These are phyloP conservation scores for Naganishia friedmannii DNA, from an alignment of 768 basidiomycete genomes.

Conservation along the genomic window DNA sequence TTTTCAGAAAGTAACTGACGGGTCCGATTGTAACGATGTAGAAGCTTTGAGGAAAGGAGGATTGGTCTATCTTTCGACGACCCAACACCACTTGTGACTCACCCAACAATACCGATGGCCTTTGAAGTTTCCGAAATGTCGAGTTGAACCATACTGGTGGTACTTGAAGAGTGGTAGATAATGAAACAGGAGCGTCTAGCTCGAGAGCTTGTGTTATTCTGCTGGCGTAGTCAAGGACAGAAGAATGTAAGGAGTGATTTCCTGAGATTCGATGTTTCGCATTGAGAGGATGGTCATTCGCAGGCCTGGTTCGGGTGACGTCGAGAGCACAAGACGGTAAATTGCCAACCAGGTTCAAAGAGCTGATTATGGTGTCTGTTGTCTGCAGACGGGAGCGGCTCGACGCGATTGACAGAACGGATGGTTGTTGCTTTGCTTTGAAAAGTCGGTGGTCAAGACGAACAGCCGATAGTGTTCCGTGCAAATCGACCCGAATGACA, in stretches of 20 bases:
- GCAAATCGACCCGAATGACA: too few relatives aligned
- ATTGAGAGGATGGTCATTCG: slow-evolving; percentile 6
- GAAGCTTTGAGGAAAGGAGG: neutral
- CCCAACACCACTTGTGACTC: slow-evolving; percentile 16
- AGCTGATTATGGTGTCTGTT: neutral
- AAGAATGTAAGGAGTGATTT: neutral
- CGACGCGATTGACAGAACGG: neutral
- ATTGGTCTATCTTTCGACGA: neutral
- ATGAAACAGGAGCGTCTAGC: neutral
- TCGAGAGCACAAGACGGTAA: neutral
- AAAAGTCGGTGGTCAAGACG: too few relatives aligned
- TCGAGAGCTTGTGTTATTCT: slow-evolving; percentile 19
- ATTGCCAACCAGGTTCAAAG: neutral
- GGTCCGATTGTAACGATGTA: slow-evolving; percentile 48
- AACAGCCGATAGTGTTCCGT: too few relatives aligned
- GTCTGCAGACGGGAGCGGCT: neutral
- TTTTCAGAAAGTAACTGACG: slow-evolving; percentile 51
- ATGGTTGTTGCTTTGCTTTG: too few relatives aligned
- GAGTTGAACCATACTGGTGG: slow-evolving; percentile 41
- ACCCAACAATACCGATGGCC: slow-evolving; percentile 47
- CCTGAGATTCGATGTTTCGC: neutral
- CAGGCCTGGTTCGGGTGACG: neutral
- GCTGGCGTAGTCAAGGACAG: neutral
- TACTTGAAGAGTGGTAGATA: neutral
- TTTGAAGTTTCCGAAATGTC: slow-evolving; percentile 50